Evolutionary conservation across 2,329 filamentous ascomycete species (phyloP), one percentile per base, ranked within the genome.

Genomic region (Fusarium sarcochroum): DNA sequence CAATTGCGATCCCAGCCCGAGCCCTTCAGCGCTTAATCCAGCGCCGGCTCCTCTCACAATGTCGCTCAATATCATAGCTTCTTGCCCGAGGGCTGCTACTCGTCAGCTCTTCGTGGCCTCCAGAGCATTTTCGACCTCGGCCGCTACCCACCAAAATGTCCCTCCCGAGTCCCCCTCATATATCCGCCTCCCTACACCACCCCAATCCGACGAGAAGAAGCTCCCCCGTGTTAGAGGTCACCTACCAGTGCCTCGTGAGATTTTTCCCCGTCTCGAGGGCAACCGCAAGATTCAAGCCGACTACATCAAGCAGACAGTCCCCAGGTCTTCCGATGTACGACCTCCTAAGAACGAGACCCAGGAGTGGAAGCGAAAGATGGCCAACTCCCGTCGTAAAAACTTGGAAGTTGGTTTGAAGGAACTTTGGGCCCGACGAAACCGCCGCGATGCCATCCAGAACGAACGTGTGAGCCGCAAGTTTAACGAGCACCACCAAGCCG

Each of bases 141-240:
- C 76, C 51, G 68, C 77, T 46, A 79, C 80, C 74, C 58, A 76
- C 75, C 80, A 88, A 62, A 82, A 83, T 46, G 92, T 94, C 68
- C 91, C 91, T 18, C 95, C 96, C 48, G 93, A 98, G 78, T 97
- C 94, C 35, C 95, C 96, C 46, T 87, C 88, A 69, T 98, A 92
- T 83, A 92, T 98, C 81, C 89, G 93, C 70, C 84, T 98, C 56
- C 95, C 94, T 47, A 85, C 86, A 71, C 87, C 92, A 48, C 86
- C 89, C n/a, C 93, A 97, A 78, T 89, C 90, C 50, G 85, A 87
- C 32, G 83, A 87, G 70, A 77, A 77, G 15, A 81, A 78, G 63
- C 80, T 75, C 3, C 75, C 79, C 3, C 79, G 80, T 11, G 78
- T 93, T 34, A 93, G 93, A 78, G 96, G 96, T 71, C 88, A 90